A percentile compares a stretch with the other conserved stretches of the same genome.
Conservation (phyloP, 2,329 filamentous ascomycete species). For the Leptographium radiaticola region DNA sequence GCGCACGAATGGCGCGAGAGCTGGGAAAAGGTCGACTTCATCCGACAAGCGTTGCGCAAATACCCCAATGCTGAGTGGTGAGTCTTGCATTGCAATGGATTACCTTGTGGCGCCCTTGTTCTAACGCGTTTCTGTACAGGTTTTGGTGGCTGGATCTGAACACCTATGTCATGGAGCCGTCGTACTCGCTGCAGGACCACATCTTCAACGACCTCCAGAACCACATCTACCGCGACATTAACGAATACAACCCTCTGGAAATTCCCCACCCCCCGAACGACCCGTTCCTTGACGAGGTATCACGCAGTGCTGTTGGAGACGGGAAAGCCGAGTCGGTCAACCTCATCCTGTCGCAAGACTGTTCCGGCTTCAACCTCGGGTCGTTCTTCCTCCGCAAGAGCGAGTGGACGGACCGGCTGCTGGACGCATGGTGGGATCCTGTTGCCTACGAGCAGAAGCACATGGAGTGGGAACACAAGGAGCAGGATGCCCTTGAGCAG, state of each 20-base stretch:
- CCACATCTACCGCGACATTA: slow-evolving; percentile 87
- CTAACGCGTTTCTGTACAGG: slow-evolving; percentile 38
- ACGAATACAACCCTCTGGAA: slow-evolving; percentile 88
- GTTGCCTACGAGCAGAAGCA: slow-evolving; percentile 96
- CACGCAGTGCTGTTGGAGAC: slow-evolving; percentile 64
- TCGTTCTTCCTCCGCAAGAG: slow-evolving; percentile 86
- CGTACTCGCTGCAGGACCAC: slow-evolving; percentile 77
- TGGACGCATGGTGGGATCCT: slow-evolving; percentile 98
- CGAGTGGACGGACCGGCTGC: slow-evolving; percentile 76
- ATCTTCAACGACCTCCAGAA: slow-evolving; percentile 69
- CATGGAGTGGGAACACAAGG: slow-evolving; percentile 98
- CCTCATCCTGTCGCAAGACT: slow-evolving; percentile 83
- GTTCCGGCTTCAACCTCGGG: slow-evolving; percentile 88
- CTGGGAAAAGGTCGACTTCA: slow-evolving; percentile 97
- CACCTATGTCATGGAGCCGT: slow-evolving; percentile 95
- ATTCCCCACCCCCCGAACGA: slow-evolving; percentile 71
- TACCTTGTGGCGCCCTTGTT: background rate
- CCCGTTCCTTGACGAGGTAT: slow-evolving; percentile 61
- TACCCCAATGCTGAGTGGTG: slow-evolving; percentile 96
- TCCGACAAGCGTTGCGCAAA: slow-evolving; percentile 78
- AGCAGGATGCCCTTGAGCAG: slow-evolving; percentile 90
- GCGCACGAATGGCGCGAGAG: slow-evolving; percentile 98
- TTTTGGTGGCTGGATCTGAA: slow-evolving; percentile 99
- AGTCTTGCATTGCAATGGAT: background rate
- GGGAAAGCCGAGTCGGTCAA: slow-evolving; percentile 68